Evolutionary conservation across 805 yeast genomes (phyloP).

Genomic region (Maudiozyma bulderi): DNA sequence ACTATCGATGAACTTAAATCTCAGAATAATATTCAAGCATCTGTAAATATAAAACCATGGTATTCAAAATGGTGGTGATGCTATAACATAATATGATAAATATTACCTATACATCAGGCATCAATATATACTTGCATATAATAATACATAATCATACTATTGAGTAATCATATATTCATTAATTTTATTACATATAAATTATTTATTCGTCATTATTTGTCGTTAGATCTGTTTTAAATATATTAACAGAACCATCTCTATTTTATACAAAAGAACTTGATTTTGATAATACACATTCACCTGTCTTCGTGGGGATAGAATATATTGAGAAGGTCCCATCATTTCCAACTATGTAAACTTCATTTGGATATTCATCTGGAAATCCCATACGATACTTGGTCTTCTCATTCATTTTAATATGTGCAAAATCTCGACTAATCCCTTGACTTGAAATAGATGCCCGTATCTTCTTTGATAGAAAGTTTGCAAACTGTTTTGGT

Average conservation of each 20-base stretch:
- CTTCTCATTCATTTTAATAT: conserved; percentile 18
- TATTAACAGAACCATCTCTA: too few species aligned
- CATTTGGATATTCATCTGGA: conserved; percentile 26
- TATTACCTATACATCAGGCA: not conserved
- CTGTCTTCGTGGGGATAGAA: conserved; percentile 20
- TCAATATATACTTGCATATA: not conserved
- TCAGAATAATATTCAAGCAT: too few species aligned
- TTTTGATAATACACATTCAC: conserved; percentile 24
- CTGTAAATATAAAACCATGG: not conserved
- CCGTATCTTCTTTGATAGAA: conserved; percentile 19
- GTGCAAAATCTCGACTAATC: conserved; percentile 24
- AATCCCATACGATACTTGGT: conserved; percentile 20
- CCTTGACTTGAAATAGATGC: conserved; percentile 25
- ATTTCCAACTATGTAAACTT: conserved; percentile 22
- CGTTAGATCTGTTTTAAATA: too few species aligned
- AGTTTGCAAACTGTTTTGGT: conserved; percentile 18
- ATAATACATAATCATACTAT: not conserved
- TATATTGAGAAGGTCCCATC: conserved; percentile 23
- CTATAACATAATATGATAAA: not conserved
- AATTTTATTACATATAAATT: not conserved
- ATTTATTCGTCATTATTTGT: too few species aligned
- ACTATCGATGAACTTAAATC: too few species aligned
- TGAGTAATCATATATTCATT: not conserved
- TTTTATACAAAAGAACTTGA: conserved; percentile 5
- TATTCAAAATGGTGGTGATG: conserved; percentile 2